These are phyloP conservation scores for Beauveria sp. DNA, from an alignment of 2,329 filamentous ascomycete species.

Conservation along the genomic window DNA sequence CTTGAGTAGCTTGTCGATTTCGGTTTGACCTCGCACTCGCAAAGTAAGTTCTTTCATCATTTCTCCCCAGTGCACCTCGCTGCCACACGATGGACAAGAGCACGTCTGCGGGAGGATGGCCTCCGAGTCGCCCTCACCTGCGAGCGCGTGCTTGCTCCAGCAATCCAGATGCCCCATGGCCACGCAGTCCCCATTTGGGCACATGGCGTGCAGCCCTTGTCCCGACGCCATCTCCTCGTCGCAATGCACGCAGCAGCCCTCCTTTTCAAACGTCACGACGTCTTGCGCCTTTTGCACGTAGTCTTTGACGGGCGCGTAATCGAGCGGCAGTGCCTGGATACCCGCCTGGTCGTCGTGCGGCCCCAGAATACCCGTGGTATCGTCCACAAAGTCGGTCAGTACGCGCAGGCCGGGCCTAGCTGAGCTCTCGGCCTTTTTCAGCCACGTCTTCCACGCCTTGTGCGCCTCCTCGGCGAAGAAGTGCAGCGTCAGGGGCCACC, in stretches of 20 bases:
- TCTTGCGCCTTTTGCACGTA: constrained; percentile 49
- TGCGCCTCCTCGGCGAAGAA: constrained; percentile 71
- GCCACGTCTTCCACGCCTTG: constrained; percentile 57
- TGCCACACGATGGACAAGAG: constrained; percentile 62
- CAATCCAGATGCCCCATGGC: constrained; percentile 53
- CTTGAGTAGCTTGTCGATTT: constrained; percentile 62
- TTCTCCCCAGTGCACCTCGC: constrained; percentile 59
- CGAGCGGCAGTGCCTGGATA: constrained; percentile 46
- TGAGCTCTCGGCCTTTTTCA: constrained; percentile 32
- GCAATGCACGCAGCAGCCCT: constrained; percentile 50
- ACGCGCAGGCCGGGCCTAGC: constrained; percentile 45
- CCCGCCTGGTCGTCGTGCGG: constrained; percentile 25
- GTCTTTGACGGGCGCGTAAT: constrained; percentile 44
- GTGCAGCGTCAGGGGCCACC: constrained; percentile 75
- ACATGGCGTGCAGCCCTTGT: constrained; percentile 49
- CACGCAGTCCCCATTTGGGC: constrained; percentile 45
- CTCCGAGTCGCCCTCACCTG: constrained; percentile 22
- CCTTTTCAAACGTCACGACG: constrained; percentile 47
- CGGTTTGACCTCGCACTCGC: constrained; percentile 60
- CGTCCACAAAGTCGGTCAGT: constrained; percentile 43
- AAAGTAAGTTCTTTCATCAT: constrained; percentile 79
- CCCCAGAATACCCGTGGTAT: neutral
- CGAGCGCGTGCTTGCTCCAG: constrained; percentile 47
- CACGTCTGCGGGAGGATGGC: constrained; percentile 61
- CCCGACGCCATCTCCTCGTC: constrained; percentile 35